phyloP scores from a whole-genome alignment of 495 filamentous ascomycete species.

The Hypoxylon lienhwacheense region DNA sequence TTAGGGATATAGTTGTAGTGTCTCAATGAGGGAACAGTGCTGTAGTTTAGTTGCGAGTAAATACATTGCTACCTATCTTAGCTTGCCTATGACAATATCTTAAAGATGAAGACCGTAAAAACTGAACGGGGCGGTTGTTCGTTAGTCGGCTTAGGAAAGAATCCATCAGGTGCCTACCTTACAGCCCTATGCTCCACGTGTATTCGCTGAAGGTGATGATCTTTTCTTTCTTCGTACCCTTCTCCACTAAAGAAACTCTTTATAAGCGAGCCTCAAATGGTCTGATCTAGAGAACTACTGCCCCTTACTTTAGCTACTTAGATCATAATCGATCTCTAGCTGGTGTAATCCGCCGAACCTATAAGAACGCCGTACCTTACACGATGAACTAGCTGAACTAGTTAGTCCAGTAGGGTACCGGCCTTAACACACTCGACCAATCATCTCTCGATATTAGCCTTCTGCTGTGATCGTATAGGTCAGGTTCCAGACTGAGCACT shows the following conservation, averaged over 20 bases:
- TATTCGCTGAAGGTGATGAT: slow-evolving; percentile 25
- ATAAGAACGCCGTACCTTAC: too few relatives aligned
- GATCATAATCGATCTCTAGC: slow-evolving; percentile 6
- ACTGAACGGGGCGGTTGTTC: too few relatives aligned
- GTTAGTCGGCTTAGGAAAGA: too few relatives aligned
- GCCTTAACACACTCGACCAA: too few relatives aligned
- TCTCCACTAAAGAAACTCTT: slow-evolving; percentile 31
- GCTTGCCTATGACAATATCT: not conserved
- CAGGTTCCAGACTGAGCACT: slow-evolving; percentile 19
- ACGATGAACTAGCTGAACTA: too few relatives aligned
- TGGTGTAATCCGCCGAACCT: not conserved
- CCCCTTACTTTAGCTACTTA: slow-evolving; percentile 15
- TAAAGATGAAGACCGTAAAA: not conserved
- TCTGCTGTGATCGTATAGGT: too few relatives aligned
- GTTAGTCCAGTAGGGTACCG: slow-evolving; percentile 1
- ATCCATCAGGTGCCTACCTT: too few relatives aligned
- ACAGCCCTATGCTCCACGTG: slow-evolving; percentile 17
- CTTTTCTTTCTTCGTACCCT: slow-evolving; percentile 24
- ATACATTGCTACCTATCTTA: too few relatives aligned
- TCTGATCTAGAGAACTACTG: slow-evolving; percentile 9
- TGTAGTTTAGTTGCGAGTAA: not conserved
- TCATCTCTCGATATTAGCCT: too few relatives aligned
- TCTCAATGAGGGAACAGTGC: not conserved
- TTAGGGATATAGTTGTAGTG: slow-evolving; percentile 1
- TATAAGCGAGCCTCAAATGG: slow-evolving; percentile 23